Conservation (phyloP, 2,329 filamentous ascomycete genomes). For the Monilinia vaccinii-corymbosi region DNA sequence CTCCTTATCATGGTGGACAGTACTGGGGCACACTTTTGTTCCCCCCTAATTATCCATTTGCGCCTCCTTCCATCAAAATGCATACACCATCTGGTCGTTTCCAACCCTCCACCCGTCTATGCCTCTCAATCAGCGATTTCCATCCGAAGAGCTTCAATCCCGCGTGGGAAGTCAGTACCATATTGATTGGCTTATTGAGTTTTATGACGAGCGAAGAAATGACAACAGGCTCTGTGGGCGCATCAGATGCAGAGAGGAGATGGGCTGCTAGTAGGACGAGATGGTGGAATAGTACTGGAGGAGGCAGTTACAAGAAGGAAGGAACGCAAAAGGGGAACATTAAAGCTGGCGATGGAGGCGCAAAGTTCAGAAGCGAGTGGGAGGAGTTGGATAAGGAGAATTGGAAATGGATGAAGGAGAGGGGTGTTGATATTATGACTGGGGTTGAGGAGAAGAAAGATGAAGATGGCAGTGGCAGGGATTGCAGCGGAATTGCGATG, state of each 20-base stretch:
- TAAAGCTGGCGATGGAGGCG: constrained; percentile 84
- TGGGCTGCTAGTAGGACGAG: constrained; percentile 67
- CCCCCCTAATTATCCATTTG: constrained; percentile 93
- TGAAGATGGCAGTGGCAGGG: constrained; percentile 36
- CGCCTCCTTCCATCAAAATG: constrained; percentile 96
- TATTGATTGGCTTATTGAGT: constrained; percentile 83
- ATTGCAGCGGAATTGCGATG: constrained; percentile 53
- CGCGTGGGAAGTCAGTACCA: constrained; percentile 95
- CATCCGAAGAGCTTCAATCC: constrained; percentile 98
- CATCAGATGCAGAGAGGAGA: constrained; percentile 66
- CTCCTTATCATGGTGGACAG: constrained; percentile 88
- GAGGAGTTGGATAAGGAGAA: constrained; percentile 83
- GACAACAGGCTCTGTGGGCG: constrained; percentile 85
- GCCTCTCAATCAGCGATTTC: constrained; percentile 93
- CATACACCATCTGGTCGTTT: constrained; percentile 95
- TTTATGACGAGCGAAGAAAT: constrained; percentile 99
- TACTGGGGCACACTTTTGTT: constrained; percentile 98
- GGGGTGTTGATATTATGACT: constrained; percentile 68
- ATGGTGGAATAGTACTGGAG: constrained; percentile 97
- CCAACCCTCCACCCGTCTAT: constrained; percentile 83
- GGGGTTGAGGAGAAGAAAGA: constrained; percentile 53
- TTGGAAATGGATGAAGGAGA: constrained; percentile 81
- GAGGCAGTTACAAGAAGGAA: constrained; percentile 34
- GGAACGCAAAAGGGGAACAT: constrained; percentile 62
- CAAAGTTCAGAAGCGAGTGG: constrained; percentile 86